phyloP scores from a whole-genome alignment of 371 early-diverging fungal genomes.

The Rhizopus sp. region DNA sequence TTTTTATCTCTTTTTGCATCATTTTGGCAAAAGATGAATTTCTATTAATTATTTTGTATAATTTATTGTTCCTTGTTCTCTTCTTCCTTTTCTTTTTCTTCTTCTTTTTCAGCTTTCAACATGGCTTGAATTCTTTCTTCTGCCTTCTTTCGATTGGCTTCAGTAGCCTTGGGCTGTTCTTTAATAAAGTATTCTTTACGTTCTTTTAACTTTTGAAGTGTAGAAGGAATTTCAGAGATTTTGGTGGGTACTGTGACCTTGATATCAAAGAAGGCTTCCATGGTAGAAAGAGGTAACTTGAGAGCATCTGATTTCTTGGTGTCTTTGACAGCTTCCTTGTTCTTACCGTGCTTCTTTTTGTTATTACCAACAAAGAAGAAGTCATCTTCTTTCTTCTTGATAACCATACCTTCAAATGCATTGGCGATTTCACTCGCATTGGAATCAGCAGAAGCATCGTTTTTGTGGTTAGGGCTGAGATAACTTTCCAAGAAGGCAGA shows the following conservation, averaged over 20 bases:
- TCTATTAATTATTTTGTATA: too few relatives aligned
- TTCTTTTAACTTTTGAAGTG: conserved; percentile 73
- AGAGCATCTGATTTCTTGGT: conserved; percentile 64
- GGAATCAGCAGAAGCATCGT: conserved; percentile 16
- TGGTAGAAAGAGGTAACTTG: conserved; percentile 80
- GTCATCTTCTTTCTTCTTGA: conserved; percentile 75
- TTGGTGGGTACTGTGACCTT: conserved; percentile 82
- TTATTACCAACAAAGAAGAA: conserved; percentile 73
- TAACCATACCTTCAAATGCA: conserved; percentile 65
- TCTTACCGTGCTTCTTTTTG: conserved; percentile 51
- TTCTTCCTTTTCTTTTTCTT: conserved; percentile 5
- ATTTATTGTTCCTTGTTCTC: background rate
- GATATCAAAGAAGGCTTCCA: conserved; percentile 81
- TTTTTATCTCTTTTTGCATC: too few relatives aligned
- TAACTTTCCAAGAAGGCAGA: conserved; percentile 68
- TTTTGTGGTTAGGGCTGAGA: conserved; percentile 30
- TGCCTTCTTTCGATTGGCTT: conserved; percentile 84
- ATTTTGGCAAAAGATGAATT: too few relatives aligned
- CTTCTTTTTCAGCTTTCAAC: conserved; percentile 56
- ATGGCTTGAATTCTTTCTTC: conserved; percentile 81
- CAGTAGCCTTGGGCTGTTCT: conserved; percentile 79
- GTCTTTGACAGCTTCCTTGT: conserved; percentile 54
- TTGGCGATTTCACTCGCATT: conserved; percentile 34
- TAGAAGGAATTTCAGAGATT: conserved; percentile 66
- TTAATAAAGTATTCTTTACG: conserved; percentile 72